Percentiles rank a stretch among this genome's conserved stretches.
phyloP scores from a whole-genome alignment of 2,329 filamentous ascomycete genomes.

The Sphaerulina vaccinii region DNA sequence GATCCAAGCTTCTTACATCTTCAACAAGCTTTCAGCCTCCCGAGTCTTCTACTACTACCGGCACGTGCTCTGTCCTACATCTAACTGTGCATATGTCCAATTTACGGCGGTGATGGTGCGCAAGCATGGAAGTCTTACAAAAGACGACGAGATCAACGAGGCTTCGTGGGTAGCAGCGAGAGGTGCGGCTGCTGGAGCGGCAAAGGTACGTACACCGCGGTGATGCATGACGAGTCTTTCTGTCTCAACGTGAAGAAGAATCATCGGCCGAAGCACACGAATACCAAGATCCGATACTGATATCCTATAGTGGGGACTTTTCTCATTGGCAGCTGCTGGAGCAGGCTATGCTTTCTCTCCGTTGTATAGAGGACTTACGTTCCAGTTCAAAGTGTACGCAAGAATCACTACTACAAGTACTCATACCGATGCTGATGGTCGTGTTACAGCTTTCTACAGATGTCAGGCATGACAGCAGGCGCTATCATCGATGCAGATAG shows the following conservation, averaged over 20 bases:
- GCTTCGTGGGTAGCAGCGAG: conserved; percentile 70
- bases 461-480: conserved; percentile 82
- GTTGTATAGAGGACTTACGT: conserved; percentile 68
- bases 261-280: not conserved
- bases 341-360: conserved; percentile 66
- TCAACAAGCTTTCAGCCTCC: too few relatives aligned
- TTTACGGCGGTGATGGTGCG: conserved; percentile 20
- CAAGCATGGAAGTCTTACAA: conserved; percentile 55
- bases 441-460: conserved; percentile 68
- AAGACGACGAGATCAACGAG: conserved; percentile 64
- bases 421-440: not conserved
- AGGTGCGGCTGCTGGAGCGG: conserved; percentile 55
- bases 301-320: conserved; percentile 63
- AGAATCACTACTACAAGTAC: not conserved
- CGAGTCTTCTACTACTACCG: too few relatives aligned
- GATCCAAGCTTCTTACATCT: too few relatives aligned
- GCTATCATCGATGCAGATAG: conserved; percentile 73
- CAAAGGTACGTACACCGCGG: conserved; percentile 15
- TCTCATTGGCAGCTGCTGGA: conserved; percentile 60
- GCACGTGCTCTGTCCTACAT: too few relatives aligned
- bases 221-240: too few relatives aligned
- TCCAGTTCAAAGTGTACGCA: conserved; percentile 75
- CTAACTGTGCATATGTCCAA: too few relatives aligned
- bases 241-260: too few relatives aligned
- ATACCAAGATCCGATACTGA: too few relatives aligned